These are phyloP conservation scores for Coniophora puteana DNA, from an alignment of 1,284 basidiomycete genomes.

Conservation along the genomic window DNA sequence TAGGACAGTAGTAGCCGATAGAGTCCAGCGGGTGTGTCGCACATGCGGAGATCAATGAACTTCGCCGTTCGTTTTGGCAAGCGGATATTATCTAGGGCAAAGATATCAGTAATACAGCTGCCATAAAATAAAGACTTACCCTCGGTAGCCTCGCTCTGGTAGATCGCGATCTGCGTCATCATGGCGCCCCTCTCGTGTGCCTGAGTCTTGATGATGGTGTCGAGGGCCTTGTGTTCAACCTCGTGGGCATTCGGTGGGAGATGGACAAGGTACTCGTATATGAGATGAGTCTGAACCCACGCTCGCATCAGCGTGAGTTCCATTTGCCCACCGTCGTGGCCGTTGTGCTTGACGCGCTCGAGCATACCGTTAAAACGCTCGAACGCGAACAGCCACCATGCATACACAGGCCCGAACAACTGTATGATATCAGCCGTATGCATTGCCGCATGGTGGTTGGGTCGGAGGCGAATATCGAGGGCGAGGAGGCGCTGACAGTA, in stretches of 20 bases:
- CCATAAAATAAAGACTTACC: too few species aligned
- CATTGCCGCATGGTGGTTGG: not conserved
- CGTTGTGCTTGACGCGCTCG: slow-evolving; percentile 30
- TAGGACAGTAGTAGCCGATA: slow-evolving; percentile 8
- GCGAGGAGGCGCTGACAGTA: too few species aligned
- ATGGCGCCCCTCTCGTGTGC: too few species aligned
- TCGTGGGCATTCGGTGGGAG: too few species aligned
- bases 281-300: slow-evolving; percentile 22
- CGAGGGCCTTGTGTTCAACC: not conserved
- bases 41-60: too few species aligned
- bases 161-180: too few species aligned
- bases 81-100: too few species aligned
- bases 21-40: too few species aligned
- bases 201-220: too few species aligned
- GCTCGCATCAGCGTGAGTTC: slow-evolving; percentile 27
- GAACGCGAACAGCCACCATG: slow-evolving; percentile 35
- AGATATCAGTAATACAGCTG: too few species aligned
- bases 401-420: slow-evolving; percentile 30
- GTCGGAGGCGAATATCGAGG: not conserved
- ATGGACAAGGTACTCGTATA: slow-evolving; percentile 26
- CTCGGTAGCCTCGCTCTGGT: too few species aligned
- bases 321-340: slow-evolving; percentile 28
- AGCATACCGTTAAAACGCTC: slow-evolving; percentile 34
- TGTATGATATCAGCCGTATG: slow-evolving; percentile 12
- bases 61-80: too few species aligned